phyloP scores from a whole-genome alignment of 495 filamentous ascomycete genomes.

The Penicillium herquei region DNA sequence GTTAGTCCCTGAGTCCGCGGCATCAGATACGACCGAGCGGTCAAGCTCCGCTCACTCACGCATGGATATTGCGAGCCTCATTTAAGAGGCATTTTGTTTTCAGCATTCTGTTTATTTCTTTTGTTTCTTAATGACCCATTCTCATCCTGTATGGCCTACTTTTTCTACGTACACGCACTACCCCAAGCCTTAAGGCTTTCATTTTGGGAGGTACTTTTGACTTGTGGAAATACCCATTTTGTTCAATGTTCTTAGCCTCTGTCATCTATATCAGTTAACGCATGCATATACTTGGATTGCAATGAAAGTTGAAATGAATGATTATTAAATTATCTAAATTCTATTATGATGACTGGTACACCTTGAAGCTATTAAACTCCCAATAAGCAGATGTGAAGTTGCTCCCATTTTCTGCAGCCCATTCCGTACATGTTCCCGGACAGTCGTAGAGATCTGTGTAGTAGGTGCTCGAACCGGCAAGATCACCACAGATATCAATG shows the following conservation, averaged over 20 bases:
- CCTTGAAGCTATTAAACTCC: constrained; percentile 38
- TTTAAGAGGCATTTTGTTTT: constrained; percentile 31
- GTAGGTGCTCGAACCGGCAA: constrained; percentile 19
- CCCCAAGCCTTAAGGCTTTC: neutral
- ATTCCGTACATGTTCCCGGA: constrained; percentile 25
- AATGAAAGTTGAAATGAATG: neutral
- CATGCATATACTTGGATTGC: neutral
- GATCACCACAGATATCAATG: constrained; percentile 34
- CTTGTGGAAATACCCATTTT: constrained; percentile 4
- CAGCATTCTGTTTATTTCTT: neutral
- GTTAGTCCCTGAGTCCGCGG: constrained; percentile 33
- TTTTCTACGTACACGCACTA: too few relatives aligned
- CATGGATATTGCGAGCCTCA: constrained; percentile 81
- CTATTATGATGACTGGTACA: constrained; percentile 20
- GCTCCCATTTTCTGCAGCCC: constrained; percentile 20
- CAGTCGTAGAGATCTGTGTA: constrained; percentile 22
- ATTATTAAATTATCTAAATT: neutral
- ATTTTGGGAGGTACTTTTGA: neutral
- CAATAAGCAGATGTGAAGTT: constrained; percentile 31
- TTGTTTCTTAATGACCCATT: too few relatives aligned
- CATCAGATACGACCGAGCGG: constrained; percentile 39
- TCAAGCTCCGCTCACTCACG: constrained; percentile 48
- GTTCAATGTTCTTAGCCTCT: neutral
- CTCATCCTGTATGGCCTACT: too few relatives aligned
- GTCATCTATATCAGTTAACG: neutral